These are phyloP conservation scores for Thalassiosira hispida DNA, from an alignment of 352 stramenopile species.

Conservation along the genomic window DNA sequence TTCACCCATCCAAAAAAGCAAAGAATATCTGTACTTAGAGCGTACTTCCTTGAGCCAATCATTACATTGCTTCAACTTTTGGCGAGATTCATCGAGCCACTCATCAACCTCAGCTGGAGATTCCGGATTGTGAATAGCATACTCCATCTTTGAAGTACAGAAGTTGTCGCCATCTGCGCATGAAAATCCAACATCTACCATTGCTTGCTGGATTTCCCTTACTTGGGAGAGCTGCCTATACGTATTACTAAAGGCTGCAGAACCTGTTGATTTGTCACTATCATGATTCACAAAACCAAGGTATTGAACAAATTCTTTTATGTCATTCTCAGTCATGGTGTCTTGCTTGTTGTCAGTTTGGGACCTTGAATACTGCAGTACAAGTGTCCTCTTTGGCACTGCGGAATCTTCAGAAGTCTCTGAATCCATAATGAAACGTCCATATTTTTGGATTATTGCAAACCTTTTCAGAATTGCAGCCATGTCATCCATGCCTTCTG, in stretches of 20 bases:
- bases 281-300: conserved; percentile 62
- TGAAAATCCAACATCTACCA: conserved; percentile 57
- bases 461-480: conserved; percentile 42
- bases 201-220: conserved; percentile 29
- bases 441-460: conserved; percentile 27
- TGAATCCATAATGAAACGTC: conserved; percentile 22
- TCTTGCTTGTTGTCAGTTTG: conserved; percentile 11
- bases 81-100: conserved; percentile 19
- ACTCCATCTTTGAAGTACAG: conserved; percentile 14
- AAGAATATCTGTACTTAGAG: conserved; percentile 34
- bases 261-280: conserved; percentile 22
- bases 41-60: conserved; percentile 33
- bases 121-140: conserved; percentile 1
- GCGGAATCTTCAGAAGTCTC: neutral
- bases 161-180: neutral
- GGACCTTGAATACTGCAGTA: conserved; percentile 31
- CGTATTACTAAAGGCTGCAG: conserved; percentile 32
- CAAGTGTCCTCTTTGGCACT: conserved; percentile 11
- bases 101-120: conserved; percentile 14
- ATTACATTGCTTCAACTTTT: conserved; percentile 30
- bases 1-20: conserved; percentile 55
- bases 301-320: conserved; percentile 57
- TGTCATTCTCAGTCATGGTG: conserved; percentile 42
- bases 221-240: conserved; percentile 26
- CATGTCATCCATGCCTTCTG: conserved; percentile 54